These are phyloP conservation scores for Pachysandra terminalis DNA, from an alignment of 164 flowering plant genomes.

Conservation along the genomic window DNA sequence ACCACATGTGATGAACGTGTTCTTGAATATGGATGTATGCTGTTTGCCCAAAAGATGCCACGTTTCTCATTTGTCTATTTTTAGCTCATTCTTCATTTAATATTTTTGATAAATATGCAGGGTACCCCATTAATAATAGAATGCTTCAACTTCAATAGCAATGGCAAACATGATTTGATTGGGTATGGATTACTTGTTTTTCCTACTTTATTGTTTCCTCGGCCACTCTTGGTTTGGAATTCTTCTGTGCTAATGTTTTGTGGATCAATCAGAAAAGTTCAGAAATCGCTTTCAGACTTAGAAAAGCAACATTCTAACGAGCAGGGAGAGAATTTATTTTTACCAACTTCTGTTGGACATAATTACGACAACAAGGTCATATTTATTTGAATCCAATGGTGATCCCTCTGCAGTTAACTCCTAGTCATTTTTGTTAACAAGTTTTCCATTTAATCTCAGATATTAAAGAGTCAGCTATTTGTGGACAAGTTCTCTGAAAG, in stretches of 20 bases:
- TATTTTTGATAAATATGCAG: conserved; percentile 32
- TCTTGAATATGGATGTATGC: background rate
- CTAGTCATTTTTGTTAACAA: conserved; percentile 1
- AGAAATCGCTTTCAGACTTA: conserved; percentile 59
- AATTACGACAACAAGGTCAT: conserved; percentile 58
- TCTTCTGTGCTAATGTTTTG: conserved; percentile 13
- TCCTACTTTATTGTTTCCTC: background rate
- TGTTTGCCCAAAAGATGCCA: conserved; percentile 8
- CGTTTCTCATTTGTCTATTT: background rate
- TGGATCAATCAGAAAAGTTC: conserved; percentile 47
- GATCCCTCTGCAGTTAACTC: background rate
- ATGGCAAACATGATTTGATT: conserved; percentile 64
- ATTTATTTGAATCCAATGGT: background rate
- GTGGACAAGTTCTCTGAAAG: conserved; percentile 63
- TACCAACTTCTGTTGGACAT: conserved; percentile 51
- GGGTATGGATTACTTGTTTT: conserved; percentile 40
- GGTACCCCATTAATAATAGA: conserved; percentile 58
- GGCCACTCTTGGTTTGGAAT: background rate
- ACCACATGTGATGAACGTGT: conserved; percentile 6
- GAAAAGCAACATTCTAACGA: conserved; percentile 53
- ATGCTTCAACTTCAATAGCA: conserved; percentile 68
- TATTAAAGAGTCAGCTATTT: conserved; percentile 59
- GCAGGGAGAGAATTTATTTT: conserved; percentile 50
- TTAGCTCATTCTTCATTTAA: conserved; percentile 6
- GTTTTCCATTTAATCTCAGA: conserved; percentile 28